A percentile compares a stretch with the other conserved stretches of the same genome.
Evolutionary conservation across 2,329 filamentous ascomycete genomes (phyloP).

Genomic region (Trichothecium roseum): DNA sequence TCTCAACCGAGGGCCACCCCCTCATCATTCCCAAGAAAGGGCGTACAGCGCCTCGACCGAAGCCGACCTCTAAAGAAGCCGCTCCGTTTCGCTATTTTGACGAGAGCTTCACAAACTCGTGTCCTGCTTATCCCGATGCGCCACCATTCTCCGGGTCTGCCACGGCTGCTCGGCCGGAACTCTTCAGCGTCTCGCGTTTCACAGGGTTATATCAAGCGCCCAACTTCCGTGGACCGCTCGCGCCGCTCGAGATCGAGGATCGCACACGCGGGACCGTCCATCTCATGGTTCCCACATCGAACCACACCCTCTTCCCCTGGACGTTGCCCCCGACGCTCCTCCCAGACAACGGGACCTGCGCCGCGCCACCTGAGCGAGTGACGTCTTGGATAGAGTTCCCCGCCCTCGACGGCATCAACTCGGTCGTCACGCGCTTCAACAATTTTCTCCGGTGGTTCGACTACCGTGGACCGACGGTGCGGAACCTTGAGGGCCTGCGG

Average conservation of each 20-base stretch:
- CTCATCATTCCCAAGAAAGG: conserved; percentile 59
- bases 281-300: conserved; percentile 46
- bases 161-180: conserved; percentile 66
- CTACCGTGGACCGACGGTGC: conserved; percentile 34
- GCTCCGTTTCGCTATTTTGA: conserved; percentile 26
- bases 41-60: conserved; percentile 7
- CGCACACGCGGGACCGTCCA: conserved; percentile 27
- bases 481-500: conserved; percentile 43
- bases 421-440: conserved; percentile 20
- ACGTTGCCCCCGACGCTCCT: conserved; percentile 70
- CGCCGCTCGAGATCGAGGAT: conserved; percentile 32
- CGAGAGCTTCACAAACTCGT: conserved; percentile 45
- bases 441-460: conserved; percentile 22
- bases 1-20: conserved; percentile 93
- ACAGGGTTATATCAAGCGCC: conserved; percentile 73
- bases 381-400: conserved; percentile 61
- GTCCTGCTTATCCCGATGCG: conserved; percentile 49
- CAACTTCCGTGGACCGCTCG: conserved; percentile 41
- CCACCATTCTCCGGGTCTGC: conserved; percentile 66
- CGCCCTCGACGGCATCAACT: conserved; percentile 25
- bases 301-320: conserved; percentile 87
- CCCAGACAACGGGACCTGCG: conserved; percentile 67
- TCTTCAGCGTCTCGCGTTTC: conserved; percentile 83
- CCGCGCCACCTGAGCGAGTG: conserved; percentile 57
- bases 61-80: conserved; percentile 4